Evolutionary conservation across 164 flowering plant species (phyloP).

Genomic region (Protea cynaroides): DNA sequence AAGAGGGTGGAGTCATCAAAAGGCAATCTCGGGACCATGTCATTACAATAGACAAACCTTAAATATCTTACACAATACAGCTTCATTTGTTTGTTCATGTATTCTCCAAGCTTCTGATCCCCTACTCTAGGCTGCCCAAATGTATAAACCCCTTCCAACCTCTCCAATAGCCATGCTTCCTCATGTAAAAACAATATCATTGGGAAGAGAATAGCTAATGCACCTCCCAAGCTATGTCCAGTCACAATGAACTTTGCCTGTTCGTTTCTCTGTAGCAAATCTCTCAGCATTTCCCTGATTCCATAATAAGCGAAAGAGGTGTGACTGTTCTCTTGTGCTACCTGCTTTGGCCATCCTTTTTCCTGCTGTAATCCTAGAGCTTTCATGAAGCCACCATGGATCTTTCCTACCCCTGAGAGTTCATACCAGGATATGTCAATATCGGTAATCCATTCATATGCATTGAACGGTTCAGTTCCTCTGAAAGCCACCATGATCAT

Average conservation of each 20-base stretch:
- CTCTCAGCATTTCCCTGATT: slow-evolving; percentile 43
- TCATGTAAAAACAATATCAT: slow-evolving; percentile 42
- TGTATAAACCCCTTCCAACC: slow-evolving; percentile 70
- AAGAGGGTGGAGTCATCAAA: slow-evolving; percentile 41
- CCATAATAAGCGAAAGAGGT: slow-evolving; percentile 48
- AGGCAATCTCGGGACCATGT: slow-evolving; percentile 79
- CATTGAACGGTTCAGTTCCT: slow-evolving; percentile 46
- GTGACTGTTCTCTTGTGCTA: not conserved
- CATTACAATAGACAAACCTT: slow-evolving; percentile 69
- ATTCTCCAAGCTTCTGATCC: slow-evolving; percentile 46
- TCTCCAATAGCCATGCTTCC: slow-evolving; percentile 48
- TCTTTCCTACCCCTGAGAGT: slow-evolving; percentile 28
- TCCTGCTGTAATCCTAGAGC: slow-evolving; percentile 53
- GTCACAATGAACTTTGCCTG: slow-evolving; percentile 54
- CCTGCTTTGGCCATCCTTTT: slow-evolving; percentile 54
- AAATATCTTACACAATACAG: slow-evolving; percentile 37
- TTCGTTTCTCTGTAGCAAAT: slow-evolving; percentile 24
- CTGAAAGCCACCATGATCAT: slow-evolving; percentile 42
- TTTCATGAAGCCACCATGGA: slow-evolving; percentile 30
- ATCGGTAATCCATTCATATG: slow-evolving; percentile 42
- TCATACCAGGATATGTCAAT: slow-evolving; percentile 47
- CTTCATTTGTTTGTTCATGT: slow-evolving; percentile 38
- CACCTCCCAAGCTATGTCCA: slow-evolving; percentile 90
- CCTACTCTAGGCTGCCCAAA: slow-evolving; percentile 92
- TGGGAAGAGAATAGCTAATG: slow-evolving; percentile 61